phyloP scores from a whole-genome alignment of 148 eudicot species.

The Vaccinium darrowii region DNA sequence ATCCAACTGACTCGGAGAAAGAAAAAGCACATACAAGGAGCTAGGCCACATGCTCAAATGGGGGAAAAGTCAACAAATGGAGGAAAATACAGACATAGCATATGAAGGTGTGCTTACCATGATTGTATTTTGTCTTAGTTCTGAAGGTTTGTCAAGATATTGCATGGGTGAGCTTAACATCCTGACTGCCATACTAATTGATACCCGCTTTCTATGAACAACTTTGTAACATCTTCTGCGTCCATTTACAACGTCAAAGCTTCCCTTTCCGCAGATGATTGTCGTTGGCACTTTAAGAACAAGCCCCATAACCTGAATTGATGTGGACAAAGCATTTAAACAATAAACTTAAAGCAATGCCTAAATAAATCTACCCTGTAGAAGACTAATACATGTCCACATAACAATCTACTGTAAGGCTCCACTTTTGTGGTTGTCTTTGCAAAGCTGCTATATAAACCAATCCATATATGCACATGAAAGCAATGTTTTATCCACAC shows the following conservation, averaged over 20 bases:
- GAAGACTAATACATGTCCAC: not conserved
- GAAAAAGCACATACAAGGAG: not conserved
- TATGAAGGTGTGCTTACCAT: constrained; percentile 29
- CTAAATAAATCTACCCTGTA: not conserved
- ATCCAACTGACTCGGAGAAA: not conserved
- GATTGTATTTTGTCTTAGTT: constrained; percentile 27
- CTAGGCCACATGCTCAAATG: not conserved
- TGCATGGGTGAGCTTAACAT: constrained; percentile 28
- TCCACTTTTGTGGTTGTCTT: not conserved
- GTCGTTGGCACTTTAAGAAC: constrained; percentile 28
- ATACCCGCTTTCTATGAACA: constrained; percentile 15
- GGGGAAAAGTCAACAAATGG: not conserved
- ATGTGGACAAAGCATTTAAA: not conserved
- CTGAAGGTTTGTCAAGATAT: constrained; percentile 28
- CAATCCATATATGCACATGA: not conserved
- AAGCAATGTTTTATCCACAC: not conserved
- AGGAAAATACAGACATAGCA: not conserved
- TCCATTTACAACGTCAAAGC: constrained; percentile 21
- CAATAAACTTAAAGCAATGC: not conserved
- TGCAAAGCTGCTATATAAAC: not conserved
- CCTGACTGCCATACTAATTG: constrained; percentile 16
- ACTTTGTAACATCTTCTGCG: constrained; percentile 6
- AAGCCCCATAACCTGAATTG: constrained; percentile 41
- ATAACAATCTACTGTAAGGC: not conserved
- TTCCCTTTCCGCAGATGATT: constrained; percentile 18